Evolutionary conservation across 2,329 filamentous ascomycete species (phyloP).

Genomic region (Phialophora expanda): DNA sequence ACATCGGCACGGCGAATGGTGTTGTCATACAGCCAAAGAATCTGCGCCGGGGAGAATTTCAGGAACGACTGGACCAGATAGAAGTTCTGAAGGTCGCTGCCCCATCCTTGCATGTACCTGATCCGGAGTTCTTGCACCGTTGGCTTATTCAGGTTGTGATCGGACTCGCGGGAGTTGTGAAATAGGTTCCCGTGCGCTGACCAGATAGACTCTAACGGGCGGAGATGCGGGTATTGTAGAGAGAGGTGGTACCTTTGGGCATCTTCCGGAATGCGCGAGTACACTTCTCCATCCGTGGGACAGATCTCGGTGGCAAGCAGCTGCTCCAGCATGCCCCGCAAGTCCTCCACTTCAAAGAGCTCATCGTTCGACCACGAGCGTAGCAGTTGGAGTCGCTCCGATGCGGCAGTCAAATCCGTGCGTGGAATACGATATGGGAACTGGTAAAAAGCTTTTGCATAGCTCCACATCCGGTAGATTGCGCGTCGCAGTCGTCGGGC

Average conservation of each 20-base stretch:
- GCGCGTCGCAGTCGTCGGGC: conserved; percentile 60
- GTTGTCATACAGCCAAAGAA: conserved; percentile 63
- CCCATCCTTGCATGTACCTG: conserved; percentile 63
- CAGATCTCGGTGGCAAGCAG: conserved; percentile 64
- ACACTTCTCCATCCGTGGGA: conserved; percentile 61
- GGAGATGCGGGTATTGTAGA: conserved; percentile 10
- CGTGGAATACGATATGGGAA: conserved; percentile 58
- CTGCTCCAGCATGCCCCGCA: conserved; percentile 61
- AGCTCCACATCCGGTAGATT: conserved; percentile 66
- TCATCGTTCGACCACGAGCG: conserved; percentile 63
- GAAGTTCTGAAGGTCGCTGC: conserved; percentile 67
- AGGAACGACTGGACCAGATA: conserved; percentile 69
- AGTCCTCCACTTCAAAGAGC: conserved; percentile 65
- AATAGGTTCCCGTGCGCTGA: conserved; percentile 29
- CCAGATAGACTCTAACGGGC: neutral
- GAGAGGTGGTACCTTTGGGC: conserved; percentile 18
- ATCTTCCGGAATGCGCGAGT: conserved; percentile 37
- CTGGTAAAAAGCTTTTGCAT: conserved; percentile 63
- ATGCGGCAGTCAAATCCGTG: conserved; percentile 52
- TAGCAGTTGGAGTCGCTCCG: conserved; percentile 61
- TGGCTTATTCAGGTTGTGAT: conserved; percentile 30
- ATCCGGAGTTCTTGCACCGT: conserved; percentile 52
- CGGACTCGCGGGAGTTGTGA: conserved; percentile 27
- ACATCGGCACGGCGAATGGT: conserved; percentile 63
- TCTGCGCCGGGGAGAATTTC: conserved; percentile 65